Evolutionary conservation across 148 eudicot species (phyloP).

Genomic region (Heliamphora exappendiculata): DNA sequence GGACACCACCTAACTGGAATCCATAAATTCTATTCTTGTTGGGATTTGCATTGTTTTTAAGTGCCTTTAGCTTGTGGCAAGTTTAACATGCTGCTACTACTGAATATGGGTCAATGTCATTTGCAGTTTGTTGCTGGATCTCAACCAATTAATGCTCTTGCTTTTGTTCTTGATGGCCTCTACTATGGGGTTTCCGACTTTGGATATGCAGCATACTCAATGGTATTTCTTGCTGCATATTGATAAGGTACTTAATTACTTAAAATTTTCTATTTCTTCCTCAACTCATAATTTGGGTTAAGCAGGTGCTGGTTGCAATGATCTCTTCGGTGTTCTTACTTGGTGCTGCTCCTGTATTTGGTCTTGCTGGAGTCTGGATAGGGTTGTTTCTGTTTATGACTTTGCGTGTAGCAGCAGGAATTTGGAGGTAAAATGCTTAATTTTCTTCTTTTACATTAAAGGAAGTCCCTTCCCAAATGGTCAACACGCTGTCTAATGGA

Average conservation of each 20-base stretch:
- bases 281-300: constrained; percentile 10
- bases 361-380: constrained; percentile 79
- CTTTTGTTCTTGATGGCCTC: constrained; percentile 92
- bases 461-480: background rate
- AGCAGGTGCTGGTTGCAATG: constrained; percentile 60
- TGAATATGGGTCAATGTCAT: background rate
- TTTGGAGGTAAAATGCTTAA: constrained; percentile 51
- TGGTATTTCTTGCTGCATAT: constrained; percentile 36
- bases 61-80: background rate
- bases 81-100: background rate
- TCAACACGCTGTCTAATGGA: background rate
- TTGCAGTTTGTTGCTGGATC: constrained; percentile 91
- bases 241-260: background rate
- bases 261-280: background rate
- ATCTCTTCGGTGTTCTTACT: constrained; percentile 60
- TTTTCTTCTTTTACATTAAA: background rate
- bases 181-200: constrained; percentile 96
- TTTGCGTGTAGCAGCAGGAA: constrained; percentile 82
- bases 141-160: constrained; percentile 88
- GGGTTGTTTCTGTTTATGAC: constrained; percentile 87
- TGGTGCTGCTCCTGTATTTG: constrained; percentile 52
- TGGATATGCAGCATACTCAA: constrained; percentile 82
- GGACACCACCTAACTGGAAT: background rate
- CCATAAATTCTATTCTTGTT: background rate
- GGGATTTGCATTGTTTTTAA: background rate